Conservation (phyloP, 345 rosid genomes). For the Eucalyptus tenuipes region DNA sequence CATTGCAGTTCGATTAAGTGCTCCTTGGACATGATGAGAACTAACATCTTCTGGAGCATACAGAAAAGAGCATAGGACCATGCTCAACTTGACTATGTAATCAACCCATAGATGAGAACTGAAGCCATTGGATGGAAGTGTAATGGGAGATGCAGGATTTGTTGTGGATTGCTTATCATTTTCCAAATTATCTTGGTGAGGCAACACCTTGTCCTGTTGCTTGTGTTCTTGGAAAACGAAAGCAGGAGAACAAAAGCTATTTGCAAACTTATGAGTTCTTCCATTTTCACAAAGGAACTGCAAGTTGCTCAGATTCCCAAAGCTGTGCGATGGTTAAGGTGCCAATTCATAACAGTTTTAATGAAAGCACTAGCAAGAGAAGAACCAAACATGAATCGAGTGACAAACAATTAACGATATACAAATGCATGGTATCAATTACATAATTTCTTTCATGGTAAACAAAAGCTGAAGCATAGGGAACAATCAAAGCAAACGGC, state of each 20-base stretch:
- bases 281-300: slow-evolving; percentile 70
- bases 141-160: slow-evolving; percentile 2
- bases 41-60: slow-evolving; percentile 29
- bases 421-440: background rate
- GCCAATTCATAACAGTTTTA: background rate
- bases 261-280: slow-evolving; percentile 65
- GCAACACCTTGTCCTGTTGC: slow-evolving; percentile 17
- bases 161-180: background rate
- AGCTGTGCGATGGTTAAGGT: slow-evolving; percentile 45
- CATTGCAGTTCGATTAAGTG: slow-evolving; percentile 10
- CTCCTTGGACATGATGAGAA: slow-evolving; percentile 14
- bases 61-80: slow-evolving; percentile 47
- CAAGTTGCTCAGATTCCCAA: slow-evolving; percentile 56
- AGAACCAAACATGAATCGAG: background rate
- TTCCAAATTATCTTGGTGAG: slow-evolving; percentile 1
- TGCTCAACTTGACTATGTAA: slow-evolving; percentile 35
- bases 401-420: background rate
- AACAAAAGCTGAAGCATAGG: background rate
- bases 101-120: slow-evolving; percentile 34
- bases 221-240: slow-evolving; percentile 48
- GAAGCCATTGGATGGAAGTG: slow-evolving; percentile 15
- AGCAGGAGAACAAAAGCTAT: slow-evolving; percentile 63
- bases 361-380: background rate
- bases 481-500: background rate
- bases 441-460: background rate